Evolutionary conservation across 352 stramenopile genomes (phyloP).

Genomic region (Phytophthora litchii): DNA sequence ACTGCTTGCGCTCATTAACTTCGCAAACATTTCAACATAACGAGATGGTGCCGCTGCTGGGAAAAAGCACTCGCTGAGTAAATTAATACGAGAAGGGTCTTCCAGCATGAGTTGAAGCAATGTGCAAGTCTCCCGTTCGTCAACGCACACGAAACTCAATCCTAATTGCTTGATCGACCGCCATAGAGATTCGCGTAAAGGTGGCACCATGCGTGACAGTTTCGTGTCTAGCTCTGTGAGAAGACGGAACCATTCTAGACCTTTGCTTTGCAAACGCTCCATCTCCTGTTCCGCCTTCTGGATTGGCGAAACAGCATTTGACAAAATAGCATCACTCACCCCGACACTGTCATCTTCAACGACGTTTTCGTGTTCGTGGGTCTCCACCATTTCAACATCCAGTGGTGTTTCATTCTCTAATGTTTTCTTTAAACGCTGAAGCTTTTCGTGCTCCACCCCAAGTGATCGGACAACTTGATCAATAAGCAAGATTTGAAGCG

Average conservation of each 20-base stretch:
- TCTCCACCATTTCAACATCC: constrained; percentile 3
- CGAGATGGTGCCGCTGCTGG: constrained; percentile 68
- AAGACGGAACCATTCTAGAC: constrained; percentile 83
- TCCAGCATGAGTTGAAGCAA: constrained; percentile 87
- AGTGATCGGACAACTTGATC: constrained; percentile 76
- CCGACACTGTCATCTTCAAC: background rate
- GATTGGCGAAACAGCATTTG: constrained; percentile 9
- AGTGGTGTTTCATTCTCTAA: constrained; percentile 23
- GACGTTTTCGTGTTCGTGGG: constrained; percentile 20
- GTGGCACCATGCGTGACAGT: constrained; percentile 78
- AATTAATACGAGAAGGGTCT: constrained; percentile 76
- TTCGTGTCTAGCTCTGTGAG: constrained; percentile 85
- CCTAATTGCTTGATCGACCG: constrained; percentile 84
- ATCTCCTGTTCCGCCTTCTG: constrained; percentile 44
- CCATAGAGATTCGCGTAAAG: constrained; percentile 84
- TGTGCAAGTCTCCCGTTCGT: constrained; percentile 83
- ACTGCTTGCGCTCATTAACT: constrained; percentile 77
- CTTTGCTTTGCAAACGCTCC: constrained; percentile 71
- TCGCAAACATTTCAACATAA: constrained; percentile 91
- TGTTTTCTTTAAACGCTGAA: constrained; percentile 36
- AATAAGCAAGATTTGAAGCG: constrained; percentile 83
- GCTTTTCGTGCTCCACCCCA: constrained; percentile 57
- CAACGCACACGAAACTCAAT: constrained; percentile 77
- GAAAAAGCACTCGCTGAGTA: constrained; percentile 86
- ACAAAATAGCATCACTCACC: constrained; percentile 8